phyloP scores from a whole-genome alignment of 139 green algal species.

The Haematococcus sp. region DNA sequence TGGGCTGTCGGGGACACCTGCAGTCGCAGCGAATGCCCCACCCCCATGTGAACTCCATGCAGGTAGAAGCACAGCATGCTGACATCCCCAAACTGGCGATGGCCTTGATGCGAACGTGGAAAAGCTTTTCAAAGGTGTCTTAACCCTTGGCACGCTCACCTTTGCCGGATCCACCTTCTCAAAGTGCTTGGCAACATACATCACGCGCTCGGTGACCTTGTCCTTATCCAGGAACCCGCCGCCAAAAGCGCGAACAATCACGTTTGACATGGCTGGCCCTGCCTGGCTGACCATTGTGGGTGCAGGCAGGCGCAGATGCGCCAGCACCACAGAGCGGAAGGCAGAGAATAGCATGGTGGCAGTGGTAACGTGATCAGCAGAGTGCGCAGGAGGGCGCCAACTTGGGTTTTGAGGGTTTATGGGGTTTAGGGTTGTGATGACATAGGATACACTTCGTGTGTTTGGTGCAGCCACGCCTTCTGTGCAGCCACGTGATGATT shows the following conservation, averaged over 20 bases:
- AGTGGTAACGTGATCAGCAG: not conserved
- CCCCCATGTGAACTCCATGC: not conserved
- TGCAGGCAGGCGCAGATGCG: slow-evolving; percentile 32
- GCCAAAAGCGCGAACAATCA: slow-evolving; percentile 42
- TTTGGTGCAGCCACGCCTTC: no score
- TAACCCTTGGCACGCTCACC: slow-evolving; percentile 49
- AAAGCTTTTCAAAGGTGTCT: no score
- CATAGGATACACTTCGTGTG: no score
- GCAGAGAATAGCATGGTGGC: slow-evolving; percentile 6
- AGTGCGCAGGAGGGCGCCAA: no score
- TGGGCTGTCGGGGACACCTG: slow-evolving; percentile 72
- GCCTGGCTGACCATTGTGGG: not conserved
- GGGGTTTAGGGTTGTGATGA: no score
- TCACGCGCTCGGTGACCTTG: slow-evolving; percentile 88
- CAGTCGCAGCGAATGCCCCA: not conserved
- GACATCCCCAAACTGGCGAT: no score
- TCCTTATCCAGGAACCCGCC: slow-evolving; percentile 88
- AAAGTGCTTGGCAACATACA: slow-evolving; percentile 96
- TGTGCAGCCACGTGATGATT: no score
- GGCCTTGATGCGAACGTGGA: not conserved
- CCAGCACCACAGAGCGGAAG: slow-evolving; percentile 28
- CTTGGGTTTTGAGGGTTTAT: no score
- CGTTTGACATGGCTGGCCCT: slow-evolving; percentile 17
- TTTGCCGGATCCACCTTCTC: slow-evolving; percentile 95
- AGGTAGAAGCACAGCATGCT: not conserved